Conservation (phyloP, 163 green algal genomes). For the Chlorella variabilis region DNA sequence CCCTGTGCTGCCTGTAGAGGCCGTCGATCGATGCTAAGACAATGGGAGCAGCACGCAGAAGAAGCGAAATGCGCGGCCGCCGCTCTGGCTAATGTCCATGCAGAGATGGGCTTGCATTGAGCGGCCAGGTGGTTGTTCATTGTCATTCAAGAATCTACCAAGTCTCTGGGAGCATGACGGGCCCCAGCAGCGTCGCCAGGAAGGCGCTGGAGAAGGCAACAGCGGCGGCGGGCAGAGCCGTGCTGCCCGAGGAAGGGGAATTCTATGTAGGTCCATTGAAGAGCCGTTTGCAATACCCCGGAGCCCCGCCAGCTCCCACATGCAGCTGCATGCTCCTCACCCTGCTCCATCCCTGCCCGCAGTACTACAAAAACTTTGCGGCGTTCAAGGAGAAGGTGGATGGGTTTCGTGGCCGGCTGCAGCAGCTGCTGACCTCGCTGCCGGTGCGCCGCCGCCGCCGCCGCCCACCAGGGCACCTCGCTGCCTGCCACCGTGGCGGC, state of each 20-base stretch:
- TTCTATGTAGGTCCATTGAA: slow-evolving; percentile 28
- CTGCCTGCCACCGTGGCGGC: too few relatives aligned
- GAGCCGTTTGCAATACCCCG: neutral
- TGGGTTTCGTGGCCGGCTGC: slow-evolving; percentile 18
- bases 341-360: neutral
- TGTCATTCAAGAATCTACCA: too few relatives aligned
- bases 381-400: slow-evolving; percentile 42
- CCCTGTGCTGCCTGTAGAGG: too few relatives aligned
- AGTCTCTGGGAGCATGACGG: too few relatives aligned
- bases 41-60: too few relatives aligned
- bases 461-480: neutral
- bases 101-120: too few relatives aligned
- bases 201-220: slow-evolving; percentile 16
- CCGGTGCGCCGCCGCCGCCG: neutral
- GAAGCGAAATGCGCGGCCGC: too few relatives aligned
- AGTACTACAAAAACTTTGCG: slow-evolving; percentile 62
- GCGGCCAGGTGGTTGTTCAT: too few relatives aligned
- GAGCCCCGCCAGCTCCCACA: neutral
- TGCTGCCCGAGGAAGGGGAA: slow-evolving; percentile 40
- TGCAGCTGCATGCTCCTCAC: neutral
- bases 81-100: too few relatives aligned
- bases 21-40: too few relatives aligned
- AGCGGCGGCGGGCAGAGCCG: neutral
- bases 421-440: slow-evolving; percentile 40
- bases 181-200: neutral